Evolutionary conservation across 1,139 yeast genomes (phyloP).

Genomic region (Tardiomyces blankii): DNA sequence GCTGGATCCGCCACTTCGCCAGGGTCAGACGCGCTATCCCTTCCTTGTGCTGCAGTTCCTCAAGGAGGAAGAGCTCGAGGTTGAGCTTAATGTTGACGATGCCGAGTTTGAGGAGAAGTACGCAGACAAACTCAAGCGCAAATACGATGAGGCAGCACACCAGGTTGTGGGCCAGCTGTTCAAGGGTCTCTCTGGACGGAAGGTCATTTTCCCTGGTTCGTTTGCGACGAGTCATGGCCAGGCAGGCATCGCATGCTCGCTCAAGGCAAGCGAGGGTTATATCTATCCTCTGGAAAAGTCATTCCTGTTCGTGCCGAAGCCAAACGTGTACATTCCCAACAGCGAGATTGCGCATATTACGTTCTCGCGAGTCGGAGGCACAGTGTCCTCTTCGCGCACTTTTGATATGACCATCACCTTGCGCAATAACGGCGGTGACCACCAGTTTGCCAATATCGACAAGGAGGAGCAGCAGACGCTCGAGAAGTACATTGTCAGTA

Average conservation of each 20-base stretch:
- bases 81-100: slow-evolving; percentile 77
- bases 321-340: slow-evolving; percentile 85
- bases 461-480: slow-evolving; percentile 79
- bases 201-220: slow-evolving; percentile 79
- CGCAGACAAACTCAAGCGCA: slow-evolving; percentile 59
- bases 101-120: slow-evolving; percentile 70
- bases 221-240: slow-evolving; percentile 54
- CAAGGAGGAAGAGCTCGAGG: slow-evolving; percentile 83
- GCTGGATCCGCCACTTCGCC: slow-evolving; percentile 87
- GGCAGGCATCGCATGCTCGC: slow-evolving; percentile 83
- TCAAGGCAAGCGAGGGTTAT: slow-evolving; percentile 93
- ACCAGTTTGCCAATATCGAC: slow-evolving; percentile 80
- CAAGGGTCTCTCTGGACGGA: slow-evolving; percentile 81
- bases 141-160: slow-evolving; percentile 76
- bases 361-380: slow-evolving; percentile 82
- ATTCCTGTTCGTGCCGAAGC: slow-evolving; percentile 83
- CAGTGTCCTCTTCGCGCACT: slow-evolving; percentile 73
- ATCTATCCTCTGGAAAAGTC: slow-evolving; percentile 86
- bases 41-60: slow-evolving; percentile 83
- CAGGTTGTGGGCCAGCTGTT: slow-evolving; percentile 82
- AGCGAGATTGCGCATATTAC: slow-evolving; percentile 66
- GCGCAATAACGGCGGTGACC: slow-evolving; percentile 55
- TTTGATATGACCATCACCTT: slow-evolving; percentile 80
- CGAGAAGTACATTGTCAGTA: slow-evolving; percentile 65
- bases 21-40: slow-evolving; percentile 95